Percentiles rank a stretch among this genome's conserved stretches.
phyloP scores from a whole-genome alignment of 2,329 filamentous ascomycete genomes.

The Malbranchea zuffiana region DNA sequence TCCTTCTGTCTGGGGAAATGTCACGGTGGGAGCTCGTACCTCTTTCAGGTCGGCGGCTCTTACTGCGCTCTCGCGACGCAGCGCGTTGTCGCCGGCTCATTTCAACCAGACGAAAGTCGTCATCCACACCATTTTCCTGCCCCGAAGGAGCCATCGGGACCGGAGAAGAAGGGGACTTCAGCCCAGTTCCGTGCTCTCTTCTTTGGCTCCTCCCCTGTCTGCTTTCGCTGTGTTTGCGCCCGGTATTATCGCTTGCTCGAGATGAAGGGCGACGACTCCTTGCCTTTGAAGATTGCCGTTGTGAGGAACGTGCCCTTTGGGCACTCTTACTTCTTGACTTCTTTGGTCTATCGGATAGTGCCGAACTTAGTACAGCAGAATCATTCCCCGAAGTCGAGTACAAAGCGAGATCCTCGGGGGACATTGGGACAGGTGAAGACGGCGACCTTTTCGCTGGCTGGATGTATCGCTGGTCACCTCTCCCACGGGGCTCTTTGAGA shows the following conservation, averaged over 20 bases:
- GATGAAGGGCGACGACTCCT: not conserved
- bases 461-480: constrained; percentile 55
- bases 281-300: constrained; percentile 4
- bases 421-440: constrained; percentile 89
- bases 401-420: constrained; percentile 61
- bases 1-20: constrained; percentile 37
- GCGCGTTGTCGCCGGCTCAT: constrained; percentile 35
- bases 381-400: constrained; percentile 26
- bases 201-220: constrained; percentile 51
- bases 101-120: constrained; percentile 38
- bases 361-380: not conserved
- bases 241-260: not conserved
- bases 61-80: constrained; percentile 42
- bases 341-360: not conserved
- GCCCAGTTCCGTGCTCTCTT: constrained; percentile 47
- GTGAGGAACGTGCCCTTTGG: constrained; percentile 6
- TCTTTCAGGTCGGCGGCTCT: constrained; percentile 39
- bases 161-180: constrained; percentile 69
- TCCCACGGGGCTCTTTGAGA: constrained; percentile 58
- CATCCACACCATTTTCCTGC: constrained; percentile 52
- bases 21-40: constrained; percentile 36
- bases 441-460: constrained; percentile 74
- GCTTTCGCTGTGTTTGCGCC: not conserved
- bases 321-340: constrained; percentile 2
- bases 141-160: constrained; percentile 58